phyloP scores from a whole-genome alignment of 2,329 filamentous ascomycete genomes.

The Phoma sp. region DNA sequence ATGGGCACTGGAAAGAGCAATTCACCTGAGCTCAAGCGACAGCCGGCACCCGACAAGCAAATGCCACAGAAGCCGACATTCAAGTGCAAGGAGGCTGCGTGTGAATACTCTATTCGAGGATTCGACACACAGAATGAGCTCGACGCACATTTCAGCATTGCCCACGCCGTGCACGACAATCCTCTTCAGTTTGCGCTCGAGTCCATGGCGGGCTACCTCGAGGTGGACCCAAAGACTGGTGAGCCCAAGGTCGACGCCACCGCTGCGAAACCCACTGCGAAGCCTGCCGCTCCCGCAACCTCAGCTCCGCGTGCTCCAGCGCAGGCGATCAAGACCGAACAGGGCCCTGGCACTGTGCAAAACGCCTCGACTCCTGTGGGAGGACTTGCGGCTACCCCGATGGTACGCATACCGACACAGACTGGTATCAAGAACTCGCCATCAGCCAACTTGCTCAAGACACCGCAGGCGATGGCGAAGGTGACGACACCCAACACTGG shows the following conservation, averaged over 20 bases:
- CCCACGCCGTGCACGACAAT: conserved; percentile 62
- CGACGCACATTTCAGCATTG: conserved; percentile 61
- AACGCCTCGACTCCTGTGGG: conserved; percentile 48
- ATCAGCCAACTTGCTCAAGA: conserved; percentile 48
- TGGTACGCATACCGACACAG: conserved; percentile 49
- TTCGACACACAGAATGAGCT: conserved; percentile 63
- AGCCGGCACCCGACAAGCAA: conserved; percentile 52
- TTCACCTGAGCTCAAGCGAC: conserved; percentile 58
- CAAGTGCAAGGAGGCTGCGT: conserved; percentile 61
- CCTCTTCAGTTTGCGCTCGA: conserved; percentile 64
- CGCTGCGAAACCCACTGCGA: conserved; percentile 30
- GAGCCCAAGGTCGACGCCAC: conserved; percentile 37
- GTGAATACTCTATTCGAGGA: conserved; percentile 62
- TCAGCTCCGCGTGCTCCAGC: conserved; percentile 30
- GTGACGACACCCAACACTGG: conserved; percentile 44
- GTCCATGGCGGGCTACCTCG: conserved; percentile 59
- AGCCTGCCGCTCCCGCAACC: conserved; percentile 25
- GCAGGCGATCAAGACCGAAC: conserved; percentile 43
- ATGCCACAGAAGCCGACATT: conserved; percentile 56
- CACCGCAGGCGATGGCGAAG: conserved; percentile 46
- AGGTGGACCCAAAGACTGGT: conserved; percentile 56
- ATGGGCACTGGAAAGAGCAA: conserved; percentile 44
- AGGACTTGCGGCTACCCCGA: conserved; percentile 42
- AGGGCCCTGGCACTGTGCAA: conserved; percentile 40
- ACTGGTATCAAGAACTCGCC: conserved; percentile 48